phyloP scores from a whole-genome alignment of 306 rosid genomes.

The Prunus campanulata region DNA sequence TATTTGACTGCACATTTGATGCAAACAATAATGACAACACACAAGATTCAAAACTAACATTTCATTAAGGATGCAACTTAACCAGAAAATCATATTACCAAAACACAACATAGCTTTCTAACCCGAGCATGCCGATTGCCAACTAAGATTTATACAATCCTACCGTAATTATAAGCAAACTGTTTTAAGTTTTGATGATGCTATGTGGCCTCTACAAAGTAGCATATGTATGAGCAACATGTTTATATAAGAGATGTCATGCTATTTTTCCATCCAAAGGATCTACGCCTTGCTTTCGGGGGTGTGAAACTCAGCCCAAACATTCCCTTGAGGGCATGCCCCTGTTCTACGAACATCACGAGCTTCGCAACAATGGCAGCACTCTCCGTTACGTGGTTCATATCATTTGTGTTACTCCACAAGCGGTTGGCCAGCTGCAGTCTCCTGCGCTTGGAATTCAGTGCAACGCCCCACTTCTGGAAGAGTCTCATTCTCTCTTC shows the following conservation, averaged over 20 bases:
- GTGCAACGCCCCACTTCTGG: slow-evolving; percentile 67
- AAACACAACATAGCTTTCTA: slow-evolving; percentile 7
- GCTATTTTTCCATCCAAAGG: slow-evolving; percentile 65
- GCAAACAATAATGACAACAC: too few relatives aligned
- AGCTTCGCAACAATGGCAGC: slow-evolving; percentile 79
- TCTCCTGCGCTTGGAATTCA: slow-evolving; percentile 87
- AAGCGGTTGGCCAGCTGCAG: slow-evolving; percentile 64
- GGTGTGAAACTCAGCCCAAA: slow-evolving; percentile 90
- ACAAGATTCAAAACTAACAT: too few relatives aligned
- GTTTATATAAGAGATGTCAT: slow-evolving; percentile 42
- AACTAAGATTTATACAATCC: slow-evolving; percentile 14
- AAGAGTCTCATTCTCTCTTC: slow-evolving; percentile 65
- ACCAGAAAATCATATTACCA: slow-evolving; percentile 7
- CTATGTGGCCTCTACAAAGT: neutral
- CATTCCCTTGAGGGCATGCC: slow-evolving; percentile 84
- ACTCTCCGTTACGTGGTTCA: slow-evolving; percentile 65
- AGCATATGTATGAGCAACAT: neutral
- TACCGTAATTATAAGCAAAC: slow-evolving; percentile 10
- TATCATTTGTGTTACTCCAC: slow-evolving; percentile 60
- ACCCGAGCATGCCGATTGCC: slow-evolving; percentile 10
- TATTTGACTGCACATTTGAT: too few relatives aligned
- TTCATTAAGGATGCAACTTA: slow-evolving; percentile 14
- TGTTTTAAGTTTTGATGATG: slow-evolving; percentile 1
- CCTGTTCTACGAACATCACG: slow-evolving; percentile 74
- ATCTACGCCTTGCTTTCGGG: slow-evolving; percentile 47